These are phyloP conservation scores for Musa itinerans DNA, from an alignment of 176 grass and related monocot species.

Conservation along the genomic window DNA sequence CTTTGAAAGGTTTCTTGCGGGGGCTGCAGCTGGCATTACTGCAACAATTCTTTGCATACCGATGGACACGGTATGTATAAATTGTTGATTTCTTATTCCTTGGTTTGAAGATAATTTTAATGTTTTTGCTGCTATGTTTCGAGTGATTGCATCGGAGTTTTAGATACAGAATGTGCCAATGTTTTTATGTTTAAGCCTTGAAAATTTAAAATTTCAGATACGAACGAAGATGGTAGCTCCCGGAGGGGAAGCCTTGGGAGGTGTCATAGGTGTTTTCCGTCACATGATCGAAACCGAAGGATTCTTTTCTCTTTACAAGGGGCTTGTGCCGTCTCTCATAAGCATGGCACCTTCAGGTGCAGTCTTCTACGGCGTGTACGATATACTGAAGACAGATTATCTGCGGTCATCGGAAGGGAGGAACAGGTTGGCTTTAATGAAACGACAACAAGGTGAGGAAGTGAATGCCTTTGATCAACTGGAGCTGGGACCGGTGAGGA, in stretches of 20 bases:
- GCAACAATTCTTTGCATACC: conserved; percentile 80
- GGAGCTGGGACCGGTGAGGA: conserved; percentile 71
- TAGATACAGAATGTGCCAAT: neutral
- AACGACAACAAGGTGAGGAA: conserved; percentile 48
- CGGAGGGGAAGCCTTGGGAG: conserved; percentile 86
- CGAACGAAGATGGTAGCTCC: conserved; percentile 97
- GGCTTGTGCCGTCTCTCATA: conserved; percentile 81
- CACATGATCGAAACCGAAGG: conserved; percentile 92
- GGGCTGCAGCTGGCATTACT: conserved; percentile 80
- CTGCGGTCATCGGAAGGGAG: conserved; percentile 73
- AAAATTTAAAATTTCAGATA: conserved; percentile 58
- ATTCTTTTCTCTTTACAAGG: conserved; percentile 93
- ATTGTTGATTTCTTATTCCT: neutral
- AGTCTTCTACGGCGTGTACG: conserved; percentile 94
- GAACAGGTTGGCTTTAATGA: conserved; percentile 51
- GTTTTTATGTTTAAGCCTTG: neutral
- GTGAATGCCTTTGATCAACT: conserved; percentile 82
- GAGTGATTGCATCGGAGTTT: neutral
- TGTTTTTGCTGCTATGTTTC: neutral
- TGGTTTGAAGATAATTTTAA: neutral
- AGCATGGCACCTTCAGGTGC: conserved; percentile 99
- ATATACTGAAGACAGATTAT: conserved; percentile 85
- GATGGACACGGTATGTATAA: conserved; percentile 86
- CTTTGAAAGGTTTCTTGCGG: conserved; percentile 90
- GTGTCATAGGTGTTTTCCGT: conserved; percentile 73